Evolutionary conservation across 257 asterid species (phyloP).

Genomic region (Solanum corneliomulleri): DNA sequence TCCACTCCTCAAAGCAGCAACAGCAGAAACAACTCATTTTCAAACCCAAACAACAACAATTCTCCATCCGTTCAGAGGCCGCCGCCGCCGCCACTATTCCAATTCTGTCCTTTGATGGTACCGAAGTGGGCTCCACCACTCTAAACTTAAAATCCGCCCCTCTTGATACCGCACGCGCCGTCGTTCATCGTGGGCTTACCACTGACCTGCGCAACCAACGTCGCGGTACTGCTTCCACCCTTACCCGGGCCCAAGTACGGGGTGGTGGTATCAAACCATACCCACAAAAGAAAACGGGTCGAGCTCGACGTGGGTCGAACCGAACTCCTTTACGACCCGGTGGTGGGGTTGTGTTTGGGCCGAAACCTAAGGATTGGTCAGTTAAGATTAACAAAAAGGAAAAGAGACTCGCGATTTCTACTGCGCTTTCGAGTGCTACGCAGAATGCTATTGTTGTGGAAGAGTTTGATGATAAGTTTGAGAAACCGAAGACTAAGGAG

Average conservation of each 20-base stretch:
- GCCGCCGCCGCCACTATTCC: slow-evolving; percentile 42
- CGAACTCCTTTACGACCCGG: slow-evolving; percentile 95
- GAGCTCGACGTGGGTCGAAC: slow-evolving; percentile 84
- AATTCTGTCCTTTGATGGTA: slow-evolving; percentile 71
- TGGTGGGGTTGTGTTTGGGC: slow-evolving; percentile 90
- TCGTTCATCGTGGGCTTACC: slow-evolving; percentile 87
- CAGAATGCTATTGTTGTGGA: slow-evolving; percentile 70
- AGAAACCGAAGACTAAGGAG: slow-evolving; percentile 79
- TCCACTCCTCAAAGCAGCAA: neutral
- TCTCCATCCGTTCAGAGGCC: slow-evolving; percentile 34
- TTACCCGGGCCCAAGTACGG: slow-evolving; percentile 85
- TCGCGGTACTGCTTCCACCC: slow-evolving; percentile 93
- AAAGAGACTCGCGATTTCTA: slow-evolving; percentile 71
- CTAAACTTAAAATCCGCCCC: slow-evolving; percentile 76
- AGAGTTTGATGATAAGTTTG: slow-evolving; percentile 67
- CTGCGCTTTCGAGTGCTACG: slow-evolving; percentile 73
- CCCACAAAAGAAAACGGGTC: slow-evolving; percentile 81
- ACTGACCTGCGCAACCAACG: slow-evolving; percentile 92
- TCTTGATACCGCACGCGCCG: slow-evolving; percentile 82
- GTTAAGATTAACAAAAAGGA: slow-evolving; percentile 82
- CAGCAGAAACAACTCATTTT: neutral
- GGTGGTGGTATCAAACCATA: slow-evolving; percentile 91
- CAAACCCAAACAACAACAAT: slow-evolving; percentile 13
- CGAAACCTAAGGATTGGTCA: slow-evolving; percentile 94
- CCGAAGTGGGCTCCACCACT: slow-evolving; percentile 61